Conservation (phyloP, 2,329 filamentous ascomycete species). For the Aquanectria penicillioides region DNA sequence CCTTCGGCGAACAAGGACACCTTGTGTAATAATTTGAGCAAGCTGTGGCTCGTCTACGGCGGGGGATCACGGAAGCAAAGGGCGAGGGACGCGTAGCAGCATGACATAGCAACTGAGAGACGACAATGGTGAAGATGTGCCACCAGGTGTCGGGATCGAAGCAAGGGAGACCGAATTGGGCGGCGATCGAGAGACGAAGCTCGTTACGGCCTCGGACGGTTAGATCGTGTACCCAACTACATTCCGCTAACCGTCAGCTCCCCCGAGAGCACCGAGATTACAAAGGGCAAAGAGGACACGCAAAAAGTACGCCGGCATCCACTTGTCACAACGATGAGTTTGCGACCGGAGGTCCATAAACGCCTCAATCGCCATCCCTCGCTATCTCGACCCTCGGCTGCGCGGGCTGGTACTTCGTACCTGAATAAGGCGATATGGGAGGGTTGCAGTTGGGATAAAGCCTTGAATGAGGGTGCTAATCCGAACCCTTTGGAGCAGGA, state of each 20-base stretch:
- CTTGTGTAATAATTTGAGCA: too few relatives aligned
- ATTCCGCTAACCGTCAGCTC: slow-evolving; percentile 4
- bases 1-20: too few relatives aligned
- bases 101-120: neutral
- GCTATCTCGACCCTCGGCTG: neutral
- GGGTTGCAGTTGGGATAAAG: slow-evolving; percentile 27
- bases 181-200: neutral
- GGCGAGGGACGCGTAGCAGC: too few relatives aligned
- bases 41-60: too few relatives aligned
- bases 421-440: slow-evolving; percentile 42
- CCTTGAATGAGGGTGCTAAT: slow-evolving; percentile 27
- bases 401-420: slow-evolving; percentile 31
- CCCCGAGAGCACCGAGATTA: neutral
- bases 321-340: neutral
- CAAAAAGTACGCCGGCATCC: neutral
- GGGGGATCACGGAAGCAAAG: too few relatives aligned
- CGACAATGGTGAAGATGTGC: neutral
- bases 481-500: slow-evolving; percentile 27
- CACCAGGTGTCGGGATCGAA: neutral
- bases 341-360: neutral
- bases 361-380: neutral
- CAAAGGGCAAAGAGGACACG: neutral
- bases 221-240: slow-evolving; percentile 13
- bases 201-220: neutral
- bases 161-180: neutral